Evolutionary conservation across 306 rosid species (phyloP), one percentile per base, ranked within the genome.

Genomic region (Cucurbita pepo): DNA sequence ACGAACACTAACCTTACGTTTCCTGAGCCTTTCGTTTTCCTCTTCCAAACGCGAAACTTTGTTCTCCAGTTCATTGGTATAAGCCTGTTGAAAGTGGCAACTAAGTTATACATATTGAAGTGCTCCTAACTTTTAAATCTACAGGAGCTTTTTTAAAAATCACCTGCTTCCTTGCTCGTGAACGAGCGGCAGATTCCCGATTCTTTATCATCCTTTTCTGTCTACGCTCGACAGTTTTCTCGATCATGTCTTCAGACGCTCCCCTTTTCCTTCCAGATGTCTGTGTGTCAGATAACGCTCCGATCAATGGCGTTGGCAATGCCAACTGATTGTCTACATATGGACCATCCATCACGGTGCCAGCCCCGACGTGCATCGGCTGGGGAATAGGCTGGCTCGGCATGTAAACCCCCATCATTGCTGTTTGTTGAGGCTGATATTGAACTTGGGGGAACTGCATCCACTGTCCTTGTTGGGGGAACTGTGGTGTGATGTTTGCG

Each of bases 121-220:
- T 56, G 13, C 21, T 37, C 34, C 22, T 47, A 21, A 12, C 62
- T 56, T 53, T n/a, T 53, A 36, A 53, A 36, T 71, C 18, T 5
- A 37, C 16, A 36, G 25, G 48, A 61, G 16, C 69, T 48, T 12
- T 56, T n/a, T 37, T 43, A 41, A 61, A 50, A 13, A 52, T 65
- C 41, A 93, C 98, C 89, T 93, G 98, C 82, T 91, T 90, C 85
- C 98, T 86, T 52, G 98, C 98, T 77, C 98, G 88, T 45, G 98
- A 93, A 50, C 97, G 98, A 5, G 98, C 97, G 60, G 98, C 98
- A 67, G 98, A 93, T 84, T 90, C 98, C 44, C 98, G 86, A 67
- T 93, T 93, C 87, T 93, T 93, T 69, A 93, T 94, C 98, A 94
- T 94, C 77, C 98, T 80, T 77, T 94, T 94, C 70, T 94, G 98